A percentile compares a stretch with the other conserved stretches of the same genome.
phyloP scores from a whole-genome alignment of 2,329 filamentous ascomycete genomes.

The Calonectria crousiana region DNA sequence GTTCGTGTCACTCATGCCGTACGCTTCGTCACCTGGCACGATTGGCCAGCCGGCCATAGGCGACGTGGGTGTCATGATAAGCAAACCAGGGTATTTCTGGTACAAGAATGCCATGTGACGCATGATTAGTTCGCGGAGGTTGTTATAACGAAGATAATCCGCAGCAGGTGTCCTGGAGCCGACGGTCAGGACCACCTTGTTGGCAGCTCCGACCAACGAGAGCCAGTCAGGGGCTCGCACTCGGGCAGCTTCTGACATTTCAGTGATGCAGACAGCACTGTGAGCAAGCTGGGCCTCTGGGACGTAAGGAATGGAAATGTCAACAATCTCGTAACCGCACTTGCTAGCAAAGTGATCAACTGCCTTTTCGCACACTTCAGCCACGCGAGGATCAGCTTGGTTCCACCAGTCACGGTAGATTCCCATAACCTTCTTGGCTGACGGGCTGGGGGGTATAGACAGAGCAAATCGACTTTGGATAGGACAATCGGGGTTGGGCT shows the following conservation, averaged over 20 bases:
- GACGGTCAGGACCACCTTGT: conserved; percentile 76
- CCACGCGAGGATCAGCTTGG: conserved; percentile 71
- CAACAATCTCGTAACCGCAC: conserved; percentile 62
- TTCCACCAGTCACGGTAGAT: conserved; percentile 69
- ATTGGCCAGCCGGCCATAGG: conserved; percentile 82
- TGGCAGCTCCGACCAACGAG: conserved; percentile 71
- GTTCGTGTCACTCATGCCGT: conserved; percentile 83
- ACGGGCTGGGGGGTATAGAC: conserved; percentile 58
- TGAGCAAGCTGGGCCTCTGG: conserved; percentile 82
- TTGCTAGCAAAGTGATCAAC: conserved; percentile 68
- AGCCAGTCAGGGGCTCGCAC: conserved; percentile 61
- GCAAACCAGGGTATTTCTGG: conserved; percentile 76
- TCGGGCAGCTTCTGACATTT: conserved; percentile 68
- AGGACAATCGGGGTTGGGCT: conserved; percentile 74
- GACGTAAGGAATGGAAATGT: conserved; percentile 76
- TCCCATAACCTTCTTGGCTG: conserved; percentile 74
- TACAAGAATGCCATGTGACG: conserved; percentile 80
- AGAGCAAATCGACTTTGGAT: conserved; percentile 73
- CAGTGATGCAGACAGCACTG: conserved; percentile 80
- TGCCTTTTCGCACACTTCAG: conserved; percentile 70
- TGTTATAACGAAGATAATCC: conserved; percentile 80
- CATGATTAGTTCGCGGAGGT: conserved; percentile 83
- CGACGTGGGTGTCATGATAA: conserved; percentile 83
- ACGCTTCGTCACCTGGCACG: conserved; percentile 66
- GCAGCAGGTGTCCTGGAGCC: conserved; percentile 72